These are phyloP conservation scores for Magnaporthiopsis incrustans DNA, from an alignment of 2,329 filamentous ascomycete genomes.

Conservation along the genomic window DNA sequence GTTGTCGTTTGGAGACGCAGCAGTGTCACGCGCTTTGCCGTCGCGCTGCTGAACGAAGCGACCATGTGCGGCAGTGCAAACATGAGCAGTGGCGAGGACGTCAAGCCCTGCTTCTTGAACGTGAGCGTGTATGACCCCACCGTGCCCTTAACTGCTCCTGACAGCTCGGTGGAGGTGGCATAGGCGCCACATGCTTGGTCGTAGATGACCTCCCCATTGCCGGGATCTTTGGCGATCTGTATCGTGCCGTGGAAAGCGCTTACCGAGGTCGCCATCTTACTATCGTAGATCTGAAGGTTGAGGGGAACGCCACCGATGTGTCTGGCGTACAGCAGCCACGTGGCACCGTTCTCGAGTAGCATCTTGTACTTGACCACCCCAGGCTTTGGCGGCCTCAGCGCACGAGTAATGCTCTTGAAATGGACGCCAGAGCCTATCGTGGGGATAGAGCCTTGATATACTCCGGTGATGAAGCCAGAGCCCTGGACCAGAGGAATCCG, in stretches of 20 bases:
- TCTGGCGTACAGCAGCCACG: conserved; percentile 76
- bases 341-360: conserved; percentile 60
- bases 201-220: conserved; percentile 57
- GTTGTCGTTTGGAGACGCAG: conserved; percentile 70
- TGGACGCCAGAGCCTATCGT: conserved; percentile 66
- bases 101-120: conserved; percentile 64
- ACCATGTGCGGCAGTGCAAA: conserved; percentile 84
- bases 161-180: conserved; percentile 53
- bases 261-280: conserved; percentile 57
- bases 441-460: conserved; percentile 65
- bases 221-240: conserved; percentile 74
- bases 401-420: conserved; percentile 58
- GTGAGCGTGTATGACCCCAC: conserved; percentile 64
- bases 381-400: conserved; percentile 46
- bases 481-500: conserved; percentile 82
- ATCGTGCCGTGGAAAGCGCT: conserved; percentile 67
- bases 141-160: conserved; percentile 50
- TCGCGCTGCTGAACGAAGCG: conserved; percentile 58
- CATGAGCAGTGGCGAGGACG: conserved; percentile 60
- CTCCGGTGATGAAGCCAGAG: conserved; percentile 75
- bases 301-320: conserved; percentile 50
- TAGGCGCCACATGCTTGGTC: conserved; percentile 73
- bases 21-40: conserved; percentile 39
- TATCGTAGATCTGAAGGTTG: conserved; percentile 60
- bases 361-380: conserved; percentile 71